Evolutionary conservation across 2,329 filamentous ascomycete species (phyloP).

Genomic region (Exophiala sp.): DNA sequence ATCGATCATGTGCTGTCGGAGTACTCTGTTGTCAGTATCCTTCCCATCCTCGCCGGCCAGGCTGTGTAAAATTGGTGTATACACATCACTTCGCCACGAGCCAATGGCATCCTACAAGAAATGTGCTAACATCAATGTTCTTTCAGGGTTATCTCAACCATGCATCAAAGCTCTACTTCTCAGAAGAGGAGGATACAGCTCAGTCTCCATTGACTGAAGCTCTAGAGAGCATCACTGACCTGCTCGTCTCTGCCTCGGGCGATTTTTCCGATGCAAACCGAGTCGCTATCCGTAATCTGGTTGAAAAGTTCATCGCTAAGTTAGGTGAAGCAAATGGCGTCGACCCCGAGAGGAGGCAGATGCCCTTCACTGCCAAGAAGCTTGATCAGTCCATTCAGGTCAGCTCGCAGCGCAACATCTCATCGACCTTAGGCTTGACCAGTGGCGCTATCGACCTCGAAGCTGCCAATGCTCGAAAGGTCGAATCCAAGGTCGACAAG

Average conservation of each 20-base stretch:
- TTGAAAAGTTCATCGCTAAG: slow-evolving; percentile 83
- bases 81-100: background rate
- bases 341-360: slow-evolving; percentile 63
- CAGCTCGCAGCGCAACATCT: slow-evolving; percentile 90
- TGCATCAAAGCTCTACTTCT: slow-evolving; percentile 77
- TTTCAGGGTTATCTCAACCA: slow-evolving; percentile 79
- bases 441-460: slow-evolving; percentile 85
- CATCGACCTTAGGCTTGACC: slow-evolving; percentile 85
- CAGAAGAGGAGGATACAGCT: slow-evolving; percentile 66
- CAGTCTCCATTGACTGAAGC: slow-evolving; percentile 79
- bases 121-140: slow-evolving; percentile 5
- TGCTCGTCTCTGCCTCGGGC: slow-evolving; percentile 90
- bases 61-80: background rate
- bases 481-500: slow-evolving; percentile 94
- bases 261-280: slow-evolving; percentile 69
- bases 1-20: slow-evolving; percentile 87
- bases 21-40: slow-evolving; percentile 66
- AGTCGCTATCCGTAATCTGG: slow-evolving; percentile 73
- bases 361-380: slow-evolving; percentile 73
- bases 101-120: background rate
- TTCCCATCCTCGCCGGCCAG: background rate
- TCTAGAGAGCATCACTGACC: slow-evolving; percentile 75
- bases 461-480: slow-evolving; percentile 85
- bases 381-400: slow-evolving; percentile 95
- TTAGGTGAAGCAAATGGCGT: slow-evolving; percentile 70